Conservation (phyloP, 768 basidiomycete genomes). For the Neoboletus subvelutipes region DNA sequence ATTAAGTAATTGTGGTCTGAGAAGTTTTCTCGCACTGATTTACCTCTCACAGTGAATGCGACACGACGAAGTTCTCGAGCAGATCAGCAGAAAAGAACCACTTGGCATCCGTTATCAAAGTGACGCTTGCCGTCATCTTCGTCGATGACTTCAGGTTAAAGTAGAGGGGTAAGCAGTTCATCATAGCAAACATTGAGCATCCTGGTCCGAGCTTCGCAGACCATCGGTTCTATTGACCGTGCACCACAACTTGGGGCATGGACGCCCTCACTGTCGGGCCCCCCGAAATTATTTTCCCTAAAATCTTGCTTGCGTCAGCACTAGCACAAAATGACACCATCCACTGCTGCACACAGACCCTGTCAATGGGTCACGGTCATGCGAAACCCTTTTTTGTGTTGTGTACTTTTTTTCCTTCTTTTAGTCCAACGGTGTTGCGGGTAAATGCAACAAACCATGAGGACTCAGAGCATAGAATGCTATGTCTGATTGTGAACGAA, state of each 20-base stretch:
- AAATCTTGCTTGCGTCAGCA: not conserved
- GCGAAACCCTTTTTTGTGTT: not conserved
- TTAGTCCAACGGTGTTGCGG: not conserved
- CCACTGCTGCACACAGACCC: not conserved
- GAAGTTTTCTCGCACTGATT: not conserved
- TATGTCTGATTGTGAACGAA: not conserved
- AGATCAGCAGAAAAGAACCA: not conserved
- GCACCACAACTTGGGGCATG: not conserved
- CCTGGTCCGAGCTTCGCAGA: no score
- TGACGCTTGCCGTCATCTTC: not conserved
- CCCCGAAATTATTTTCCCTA: not conserved
- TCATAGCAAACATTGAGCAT: not conserved
- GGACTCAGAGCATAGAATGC: no score
- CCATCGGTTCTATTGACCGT: not conserved
- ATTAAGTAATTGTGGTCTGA: not conserved
- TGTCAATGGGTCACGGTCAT: no score
- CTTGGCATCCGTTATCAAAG: not conserved
- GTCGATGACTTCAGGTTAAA: not conserved
- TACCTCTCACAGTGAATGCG: not conserved
- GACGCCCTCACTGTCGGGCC: not conserved
- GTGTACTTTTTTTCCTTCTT: not conserved
- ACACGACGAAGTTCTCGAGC: not conserved
- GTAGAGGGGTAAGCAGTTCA: no score
- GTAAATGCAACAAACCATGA: not conserved
- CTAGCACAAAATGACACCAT: not conserved